Percentiles rank a stretch among this genome's conserved stretches.
Evolutionary conservation across 2,329 filamentous ascomycete genomes (phyloP).

Genomic region (Xylaria sp.): DNA sequence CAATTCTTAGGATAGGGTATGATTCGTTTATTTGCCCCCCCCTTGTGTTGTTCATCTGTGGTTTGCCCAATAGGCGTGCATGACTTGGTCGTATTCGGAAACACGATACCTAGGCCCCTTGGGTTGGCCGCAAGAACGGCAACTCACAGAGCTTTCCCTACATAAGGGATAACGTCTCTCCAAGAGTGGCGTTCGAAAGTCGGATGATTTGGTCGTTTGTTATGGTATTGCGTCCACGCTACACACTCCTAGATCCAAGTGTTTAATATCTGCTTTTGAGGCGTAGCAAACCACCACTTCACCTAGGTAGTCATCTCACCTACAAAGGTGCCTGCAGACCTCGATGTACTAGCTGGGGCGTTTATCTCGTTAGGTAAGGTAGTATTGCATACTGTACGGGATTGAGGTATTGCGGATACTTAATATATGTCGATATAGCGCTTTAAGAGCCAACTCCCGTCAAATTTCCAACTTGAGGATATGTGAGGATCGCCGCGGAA

Average conservation of each 20-base stretch:
- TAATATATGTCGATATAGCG: not conserved
- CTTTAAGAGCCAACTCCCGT: not conserved
- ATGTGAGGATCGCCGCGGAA: constrained; percentile 4
- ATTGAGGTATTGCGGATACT: too few relatives aligned
- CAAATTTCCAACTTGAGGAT: constrained; percentile 7
- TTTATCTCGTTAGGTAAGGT: too few relatives aligned
- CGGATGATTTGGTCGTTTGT: not conserved
- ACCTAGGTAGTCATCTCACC: too few relatives aligned
- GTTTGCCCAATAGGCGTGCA: constrained; percentile 23
- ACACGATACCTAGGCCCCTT: not conserved
- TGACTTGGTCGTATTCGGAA: constrained; percentile 21
- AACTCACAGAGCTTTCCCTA: not conserved
- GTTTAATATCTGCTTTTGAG: not conserved
- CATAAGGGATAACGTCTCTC: not conserved
- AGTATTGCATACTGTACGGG: too few relatives aligned
- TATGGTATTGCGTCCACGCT: not conserved
- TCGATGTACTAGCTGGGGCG: too few relatives aligned
- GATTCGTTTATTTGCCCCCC: constrained; percentile 22
- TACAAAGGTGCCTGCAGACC: too few relatives aligned
- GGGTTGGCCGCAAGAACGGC: not conserved
- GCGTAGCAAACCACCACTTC: too few relatives aligned
- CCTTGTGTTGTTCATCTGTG: constrained; percentile 15
- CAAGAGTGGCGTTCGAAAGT: not conserved
- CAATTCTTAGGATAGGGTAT: constrained; percentile 8
- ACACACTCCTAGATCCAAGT: not conserved